phyloP scores from a whole-genome alignment of 768 basidiomycete genomes.

The Termitomyces sp. region DNA sequence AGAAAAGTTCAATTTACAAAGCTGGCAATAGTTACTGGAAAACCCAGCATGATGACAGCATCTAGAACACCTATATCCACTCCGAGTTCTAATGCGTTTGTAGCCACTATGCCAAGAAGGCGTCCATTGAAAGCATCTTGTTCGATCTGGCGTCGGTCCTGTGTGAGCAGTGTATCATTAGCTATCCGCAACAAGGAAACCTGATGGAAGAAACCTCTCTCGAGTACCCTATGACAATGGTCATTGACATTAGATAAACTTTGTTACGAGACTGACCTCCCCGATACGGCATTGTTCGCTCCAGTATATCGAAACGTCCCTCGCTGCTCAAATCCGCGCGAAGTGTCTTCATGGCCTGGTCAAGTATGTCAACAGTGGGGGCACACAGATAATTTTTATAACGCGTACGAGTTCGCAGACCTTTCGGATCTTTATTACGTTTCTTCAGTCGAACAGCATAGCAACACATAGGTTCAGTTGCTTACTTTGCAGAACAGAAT shows the following conservation, averaged over 20 bases:
- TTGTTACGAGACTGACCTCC: constrained; percentile 47
- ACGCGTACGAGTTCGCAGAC: constrained; percentile 70
- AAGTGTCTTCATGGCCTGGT: constrained; percentile 76
- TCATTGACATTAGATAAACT: not conserved
- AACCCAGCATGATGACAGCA: constrained; percentile 86
- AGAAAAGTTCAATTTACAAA: constrained; percentile 46
- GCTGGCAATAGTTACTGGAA: constrained; percentile 76
- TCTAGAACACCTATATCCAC: constrained; percentile 91
- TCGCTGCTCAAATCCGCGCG: constrained; percentile 68
- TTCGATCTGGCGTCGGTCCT: constrained; percentile 85
- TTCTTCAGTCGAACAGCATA: not conserved
- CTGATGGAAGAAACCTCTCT: constrained; percentile 43
- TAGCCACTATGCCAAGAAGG: constrained; percentile 83
- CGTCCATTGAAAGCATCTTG: constrained; percentile 82
- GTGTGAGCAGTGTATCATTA: not conserved
- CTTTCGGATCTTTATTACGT: constrained; percentile 63
- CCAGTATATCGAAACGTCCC: constrained; percentile 71
- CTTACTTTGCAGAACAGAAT: constrained; percentile 87
- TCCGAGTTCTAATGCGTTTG: constrained; percentile 87
- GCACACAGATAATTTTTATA: not conserved
- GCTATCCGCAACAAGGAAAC: not conserved
- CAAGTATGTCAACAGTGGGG: not conserved
- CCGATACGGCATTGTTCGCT: constrained; percentile 77
- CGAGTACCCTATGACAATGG: constrained; percentile 55
- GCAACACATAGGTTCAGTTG: not conserved